Percentiles rank a stretch among this genome's conserved stretches.
Evolutionary conservation across 73 alveolate species (phyloP).

Genomic region (Stentor roeselii): DNA sequence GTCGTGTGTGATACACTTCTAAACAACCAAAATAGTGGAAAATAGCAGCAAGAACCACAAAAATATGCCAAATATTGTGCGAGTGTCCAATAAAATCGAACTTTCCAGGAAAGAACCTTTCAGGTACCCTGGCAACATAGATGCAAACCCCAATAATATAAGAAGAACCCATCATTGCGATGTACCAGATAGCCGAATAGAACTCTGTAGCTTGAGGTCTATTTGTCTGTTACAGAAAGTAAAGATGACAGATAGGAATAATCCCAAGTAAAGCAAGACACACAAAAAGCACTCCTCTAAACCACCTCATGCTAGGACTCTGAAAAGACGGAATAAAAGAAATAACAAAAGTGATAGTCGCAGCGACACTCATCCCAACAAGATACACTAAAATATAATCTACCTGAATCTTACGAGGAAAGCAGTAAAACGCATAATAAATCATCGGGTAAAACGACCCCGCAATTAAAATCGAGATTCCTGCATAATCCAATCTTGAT

Average conservation of each 20-base stretch:
- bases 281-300: not conserved
- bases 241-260: not conserved
- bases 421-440: conserved; percentile 65
- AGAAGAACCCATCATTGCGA: conserved; percentile 47
- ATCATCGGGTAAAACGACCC: conserved; percentile 76
- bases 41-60: conserved; percentile 13
- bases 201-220: not conserved
- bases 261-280: not conserved
- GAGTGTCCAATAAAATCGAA: conserved; percentile 62
- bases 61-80: conserved; percentile 15
- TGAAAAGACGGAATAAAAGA: not conserved
- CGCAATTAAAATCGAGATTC: conserved; percentile 70
- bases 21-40: conserved; percentile 13
- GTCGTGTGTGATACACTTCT: not conserved
- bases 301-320: not conserved
- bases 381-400: not conserved
- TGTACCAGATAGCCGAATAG: not conserved
- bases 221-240: not conserved
- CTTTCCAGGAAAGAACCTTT: conserved; percentile 63
- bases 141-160: conserved; percentile 54
- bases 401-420: not conserved
- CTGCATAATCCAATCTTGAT: conserved; percentile 81
- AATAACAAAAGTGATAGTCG: not conserved
- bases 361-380: not conserved
- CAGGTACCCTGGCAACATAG: conserved; percentile 73